These are phyloP conservation scores for Capsaspora owczarzaki DNA, from an alignment of 78 protist genomes.

Conservation along the genomic window DNA sequence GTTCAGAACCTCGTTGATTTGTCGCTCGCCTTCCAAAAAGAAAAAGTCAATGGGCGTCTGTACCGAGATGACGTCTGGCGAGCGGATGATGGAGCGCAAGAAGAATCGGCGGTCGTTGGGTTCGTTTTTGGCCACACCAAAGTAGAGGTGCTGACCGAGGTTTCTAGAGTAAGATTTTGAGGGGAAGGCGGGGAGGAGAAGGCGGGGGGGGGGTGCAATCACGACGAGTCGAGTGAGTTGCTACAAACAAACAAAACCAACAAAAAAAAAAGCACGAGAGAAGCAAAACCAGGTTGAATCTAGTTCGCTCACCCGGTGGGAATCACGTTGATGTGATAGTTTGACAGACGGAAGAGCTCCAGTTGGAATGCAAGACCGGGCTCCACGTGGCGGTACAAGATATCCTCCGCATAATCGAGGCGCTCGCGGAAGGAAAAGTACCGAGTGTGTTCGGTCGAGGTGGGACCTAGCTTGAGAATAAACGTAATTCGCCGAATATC, in stretches of 20 bases:
- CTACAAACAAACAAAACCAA: too few species aligned
- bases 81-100: constrained; percentile 62
- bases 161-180: too few species aligned
- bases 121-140: neutral
- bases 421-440: constrained; percentile 73
- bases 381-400: constrained; percentile 70
- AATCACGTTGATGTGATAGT: constrained; percentile 54
- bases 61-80: constrained; percentile 29
- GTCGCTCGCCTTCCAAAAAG: constrained; percentile 53
- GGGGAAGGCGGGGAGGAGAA: too few species aligned
- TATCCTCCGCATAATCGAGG: constrained; percentile 32
- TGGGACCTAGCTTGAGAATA: neutral
- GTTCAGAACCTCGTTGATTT: constrained; percentile 50
- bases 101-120: constrained; percentile 67
- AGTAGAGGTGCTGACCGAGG: constrained; percentile 58
- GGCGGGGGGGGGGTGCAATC: too few species aligned
- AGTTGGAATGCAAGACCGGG: constrained; percentile 80
- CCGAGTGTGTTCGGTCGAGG: too few species aligned
- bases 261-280: too few species aligned
- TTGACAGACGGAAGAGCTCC: constrained; percentile 58
- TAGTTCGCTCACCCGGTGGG: too few species aligned
- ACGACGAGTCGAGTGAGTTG: too few species aligned
- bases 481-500: constrained; percentile 33
- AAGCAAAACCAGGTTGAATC: too few species aligned
- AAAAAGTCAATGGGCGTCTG: constrained; percentile 36